phyloP scores from a whole-genome alignment of 2,329 filamentous ascomycete genomes.

The Tolypocladium ovalisporum region DNA sequence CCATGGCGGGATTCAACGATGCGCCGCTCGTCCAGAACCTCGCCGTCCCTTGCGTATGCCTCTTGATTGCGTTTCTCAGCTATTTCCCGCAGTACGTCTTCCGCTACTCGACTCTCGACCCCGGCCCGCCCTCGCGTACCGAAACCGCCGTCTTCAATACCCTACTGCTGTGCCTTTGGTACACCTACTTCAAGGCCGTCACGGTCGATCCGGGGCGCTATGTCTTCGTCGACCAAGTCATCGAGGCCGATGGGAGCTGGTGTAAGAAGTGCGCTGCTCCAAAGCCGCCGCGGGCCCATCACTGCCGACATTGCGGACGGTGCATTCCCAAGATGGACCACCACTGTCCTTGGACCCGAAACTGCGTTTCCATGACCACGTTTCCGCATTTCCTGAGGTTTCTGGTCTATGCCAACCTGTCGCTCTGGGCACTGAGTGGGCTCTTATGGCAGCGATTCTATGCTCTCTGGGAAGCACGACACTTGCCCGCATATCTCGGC shows the following conservation, averaged over 20 bases:
- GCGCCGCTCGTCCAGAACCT: constrained; percentile 38
- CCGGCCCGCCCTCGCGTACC: constrained; percentile 44
- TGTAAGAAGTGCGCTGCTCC: constrained; percentile 65
- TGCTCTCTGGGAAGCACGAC: constrained; percentile 52
- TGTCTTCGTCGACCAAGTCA: constrained; percentile 26
- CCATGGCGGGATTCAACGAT: constrained; percentile 31
- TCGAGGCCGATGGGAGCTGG: constrained; percentile 39
- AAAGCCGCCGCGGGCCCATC: constrained; percentile 70
- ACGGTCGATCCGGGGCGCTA: constrained; percentile 48
- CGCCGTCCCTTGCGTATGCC: constrained; percentile 57
- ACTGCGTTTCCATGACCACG: constrained; percentile 73
- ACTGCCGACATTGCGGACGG: constrained; percentile 65
- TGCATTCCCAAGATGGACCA: constrained; percentile 78
- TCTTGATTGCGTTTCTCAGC: constrained; percentile 57
- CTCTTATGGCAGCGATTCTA: constrained; percentile 49
- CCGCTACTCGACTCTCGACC: constrained; percentile 40
- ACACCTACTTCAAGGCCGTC: constrained; percentile 55
- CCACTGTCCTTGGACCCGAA: constrained; percentile 76
- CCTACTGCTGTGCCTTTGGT: constrained; percentile 53
- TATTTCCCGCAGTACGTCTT: constrained; percentile 67
- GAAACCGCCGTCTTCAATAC: constrained; percentile 56
- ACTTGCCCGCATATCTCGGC: constrained; percentile 64
- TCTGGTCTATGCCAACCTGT: constrained; percentile 54
- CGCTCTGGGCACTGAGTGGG: constrained; percentile 50
- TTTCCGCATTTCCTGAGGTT: constrained; percentile 79